These are phyloP conservation scores for Phytophthora pseudosyringae DNA, from an alignment of 352 stramenopile species.

Conservation along the genomic window DNA sequence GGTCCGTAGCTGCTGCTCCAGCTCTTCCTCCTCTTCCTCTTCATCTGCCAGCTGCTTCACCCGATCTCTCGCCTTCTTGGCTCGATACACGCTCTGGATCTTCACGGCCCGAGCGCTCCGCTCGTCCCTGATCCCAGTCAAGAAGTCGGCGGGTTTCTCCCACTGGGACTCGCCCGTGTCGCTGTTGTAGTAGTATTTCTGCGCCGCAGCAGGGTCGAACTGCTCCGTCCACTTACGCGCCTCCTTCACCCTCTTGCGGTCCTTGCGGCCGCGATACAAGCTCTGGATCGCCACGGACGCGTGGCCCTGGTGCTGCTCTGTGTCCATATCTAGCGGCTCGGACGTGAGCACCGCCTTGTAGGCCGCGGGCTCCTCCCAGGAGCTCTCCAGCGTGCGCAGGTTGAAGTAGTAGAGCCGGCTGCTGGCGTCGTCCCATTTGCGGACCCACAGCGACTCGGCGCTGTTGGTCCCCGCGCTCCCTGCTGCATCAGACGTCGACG, in stretches of 20 bases:
- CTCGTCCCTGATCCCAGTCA: conserved; percentile 35
- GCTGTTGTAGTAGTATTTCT: conserved; percentile 63
- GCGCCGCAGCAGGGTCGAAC: conserved; percentile 43
- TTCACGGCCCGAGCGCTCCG: conserved; percentile 46
- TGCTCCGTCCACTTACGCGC: conserved; percentile 55
- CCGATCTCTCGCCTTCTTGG: conserved; percentile 46
- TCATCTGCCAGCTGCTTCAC: conserved; percentile 39
- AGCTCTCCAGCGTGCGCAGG: conserved; percentile 36
- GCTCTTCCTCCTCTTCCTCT: conserved; percentile 33
- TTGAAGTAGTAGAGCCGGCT: conserved; percentile 47
- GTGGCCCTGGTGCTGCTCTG: conserved; percentile 2
- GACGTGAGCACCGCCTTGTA: conserved; percentile 37
- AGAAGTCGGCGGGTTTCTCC: conserved; percentile 49
- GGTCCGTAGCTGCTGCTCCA: conserved; percentile 18
- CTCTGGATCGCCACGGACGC: conserved; percentile 43
- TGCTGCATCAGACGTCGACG: background rate
- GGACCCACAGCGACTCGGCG: conserved; percentile 35
- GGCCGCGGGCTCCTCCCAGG: conserved; percentile 33
- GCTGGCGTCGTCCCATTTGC: conserved; percentile 38
- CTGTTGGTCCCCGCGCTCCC: background rate
- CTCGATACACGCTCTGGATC: conserved; percentile 64
- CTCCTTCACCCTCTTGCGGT: conserved; percentile 30
- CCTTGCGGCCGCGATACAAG: conserved; percentile 35
- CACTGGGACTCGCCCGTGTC: conserved; percentile 47
- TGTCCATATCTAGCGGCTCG: conserved; percentile 19